These are phyloP conservation scores for Saccharomycopsis sp. DNA, from an alignment of 805 yeast species.

Conservation along the genomic window DNA sequence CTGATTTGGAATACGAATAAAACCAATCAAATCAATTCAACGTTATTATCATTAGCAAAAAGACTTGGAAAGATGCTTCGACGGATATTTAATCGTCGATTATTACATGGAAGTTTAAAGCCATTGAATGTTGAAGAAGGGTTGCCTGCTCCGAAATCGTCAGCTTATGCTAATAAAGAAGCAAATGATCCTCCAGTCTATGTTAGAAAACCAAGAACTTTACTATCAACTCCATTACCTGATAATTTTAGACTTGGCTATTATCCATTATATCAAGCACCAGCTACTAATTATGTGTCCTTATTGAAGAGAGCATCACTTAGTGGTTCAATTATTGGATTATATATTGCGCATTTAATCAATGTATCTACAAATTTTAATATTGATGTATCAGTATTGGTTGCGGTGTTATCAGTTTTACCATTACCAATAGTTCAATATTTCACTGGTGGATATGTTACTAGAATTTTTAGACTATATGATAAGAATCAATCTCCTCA, in stretches of 20 bases:
- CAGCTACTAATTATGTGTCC: slow-evolving; percentile 54
- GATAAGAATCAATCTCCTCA: slow-evolving; percentile 51
- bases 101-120: too few species aligned
- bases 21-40: too few species aligned
- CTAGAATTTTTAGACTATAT: slow-evolving; percentile 64
- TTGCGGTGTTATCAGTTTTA: slow-evolving; percentile 37
- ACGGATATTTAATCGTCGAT: neutral
- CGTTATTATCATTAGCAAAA: neutral
- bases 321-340: slow-evolving; percentile 54
- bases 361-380: slow-evolving; percentile 47
- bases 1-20: too few species aligned
- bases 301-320: slow-evolving; percentile 55
- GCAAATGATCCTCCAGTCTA: slow-evolving; percentile 24
- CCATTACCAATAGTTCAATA: slow-evolving; percentile 54
- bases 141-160: slow-evolving; percentile 16
- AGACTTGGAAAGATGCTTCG: neutral
- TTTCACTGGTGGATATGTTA: slow-evolving; percentile 59
- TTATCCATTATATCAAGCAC: slow-evolving; percentile 58
- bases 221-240: slow-evolving; percentile 42
- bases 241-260: slow-evolving; percentile 47
- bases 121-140: slow-evolving; percentile 6
- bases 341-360: slow-evolving; percentile 56
- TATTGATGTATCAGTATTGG: slow-evolving; percentile 37
- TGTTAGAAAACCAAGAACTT: slow-evolving; percentile 35
- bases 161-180: slow-evolving; percentile 20